Conservation (phyloP, 2,329 filamentous ascomycete species). For the Penicillium sclerotiorum region DNA sequence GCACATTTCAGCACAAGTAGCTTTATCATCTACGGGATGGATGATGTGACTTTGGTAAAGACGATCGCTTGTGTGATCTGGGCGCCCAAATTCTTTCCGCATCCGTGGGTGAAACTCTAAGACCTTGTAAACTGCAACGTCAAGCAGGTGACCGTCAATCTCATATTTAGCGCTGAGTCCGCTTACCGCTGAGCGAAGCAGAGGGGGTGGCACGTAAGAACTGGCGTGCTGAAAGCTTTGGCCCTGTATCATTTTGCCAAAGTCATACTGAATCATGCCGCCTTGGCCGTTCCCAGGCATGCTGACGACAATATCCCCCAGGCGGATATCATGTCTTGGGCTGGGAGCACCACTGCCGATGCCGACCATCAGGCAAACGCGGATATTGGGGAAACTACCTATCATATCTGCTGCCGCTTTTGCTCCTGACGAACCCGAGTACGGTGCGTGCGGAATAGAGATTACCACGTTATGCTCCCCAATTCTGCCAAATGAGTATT, state of each 20-base stretch:
- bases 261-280: conserved; percentile 4
- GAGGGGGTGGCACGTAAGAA: neutral
- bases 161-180: neutral
- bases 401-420: conserved; percentile 36
- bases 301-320: conserved; percentile 4
- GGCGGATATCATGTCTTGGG: neutral
- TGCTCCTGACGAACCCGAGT: conserved; percentile 35
- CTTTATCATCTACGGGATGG: neutral
- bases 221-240: neutral
- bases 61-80: neutral
- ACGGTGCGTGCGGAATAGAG: conserved; percentile 30
- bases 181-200: neutral
- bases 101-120: neutral
- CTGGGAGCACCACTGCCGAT: neutral
- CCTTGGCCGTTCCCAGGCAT: neutral
- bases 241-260: neutral
- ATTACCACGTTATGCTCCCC: conserved; percentile 31
- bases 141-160: neutral
- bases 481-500: neutral
- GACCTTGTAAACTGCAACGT: neutral
- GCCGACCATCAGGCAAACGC: neutral
- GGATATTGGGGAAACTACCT: conserved; percentile 23
- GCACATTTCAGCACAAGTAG: too few relatives aligned
- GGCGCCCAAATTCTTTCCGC: neutral
- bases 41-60: neutral